phyloP scores from a whole-genome alignment of 441 rosid genomes.

The Kokia cookei region DNA sequence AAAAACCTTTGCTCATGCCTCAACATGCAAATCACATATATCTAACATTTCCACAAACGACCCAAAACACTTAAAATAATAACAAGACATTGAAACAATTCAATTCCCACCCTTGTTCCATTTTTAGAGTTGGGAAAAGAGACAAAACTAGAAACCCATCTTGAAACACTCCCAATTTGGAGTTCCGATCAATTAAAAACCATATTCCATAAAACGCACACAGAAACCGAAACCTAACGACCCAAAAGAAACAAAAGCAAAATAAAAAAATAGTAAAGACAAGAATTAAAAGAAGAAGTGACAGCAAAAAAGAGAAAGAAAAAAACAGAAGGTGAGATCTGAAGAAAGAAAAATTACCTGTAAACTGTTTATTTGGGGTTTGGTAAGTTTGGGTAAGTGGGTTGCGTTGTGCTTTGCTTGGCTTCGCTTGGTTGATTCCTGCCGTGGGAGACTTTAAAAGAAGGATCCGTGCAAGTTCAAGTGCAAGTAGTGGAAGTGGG shows the following conservation, averaged over 20 bases:
- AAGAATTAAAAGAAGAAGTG: neutral
- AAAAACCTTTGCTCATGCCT: neutral
- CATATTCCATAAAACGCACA: neutral
- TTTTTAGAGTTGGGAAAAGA: neutral
- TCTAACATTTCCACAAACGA: neutral
- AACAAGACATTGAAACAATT: neutral
- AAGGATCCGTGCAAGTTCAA: neutral
- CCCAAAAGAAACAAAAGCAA: neutral
- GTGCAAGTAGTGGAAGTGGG: neutral
- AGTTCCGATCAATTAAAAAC: neutral
- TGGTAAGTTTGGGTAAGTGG: neutral
- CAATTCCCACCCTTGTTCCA: neutral
- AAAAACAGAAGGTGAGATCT: neutral
- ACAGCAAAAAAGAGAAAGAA: neutral
- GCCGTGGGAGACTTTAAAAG: neutral
- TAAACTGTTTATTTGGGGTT: neutral
- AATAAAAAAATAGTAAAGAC: neutral
- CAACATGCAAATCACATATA: neutral
- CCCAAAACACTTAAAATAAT: neutral
- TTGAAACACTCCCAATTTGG: neutral
- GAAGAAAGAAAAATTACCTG: neutral
- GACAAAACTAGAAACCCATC: neutral
- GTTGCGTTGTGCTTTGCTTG: neutral
- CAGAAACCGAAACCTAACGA: neutral
- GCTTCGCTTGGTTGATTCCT: neutral